These are phyloP conservation scores for Tephrocybe sp. DNA, from an alignment of 768 basidiomycete genomes.

Conservation along the genomic window DNA sequence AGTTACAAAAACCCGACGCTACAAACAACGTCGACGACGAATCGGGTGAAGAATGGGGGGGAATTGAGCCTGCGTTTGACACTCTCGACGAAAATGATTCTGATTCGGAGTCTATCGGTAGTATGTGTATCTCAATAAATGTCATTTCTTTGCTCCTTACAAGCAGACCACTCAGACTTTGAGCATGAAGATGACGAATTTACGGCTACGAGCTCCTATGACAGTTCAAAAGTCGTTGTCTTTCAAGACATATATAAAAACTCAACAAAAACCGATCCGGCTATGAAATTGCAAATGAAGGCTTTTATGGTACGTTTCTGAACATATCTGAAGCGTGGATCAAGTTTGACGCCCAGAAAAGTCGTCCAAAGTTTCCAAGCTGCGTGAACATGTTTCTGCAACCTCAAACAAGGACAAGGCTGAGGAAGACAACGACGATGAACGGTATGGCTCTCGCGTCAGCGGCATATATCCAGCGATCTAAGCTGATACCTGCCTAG, in stretches of 20 bases:
- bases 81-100: too few species aligned
- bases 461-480: too few species aligned
- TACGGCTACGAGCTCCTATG: constrained; percentile 28
- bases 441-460: constrained; percentile 36
- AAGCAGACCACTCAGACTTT: constrained; percentile 24
- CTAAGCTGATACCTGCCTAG: constrained; percentile 36
- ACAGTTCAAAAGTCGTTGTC: constrained; percentile 48
- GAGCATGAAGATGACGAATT: constrained; percentile 48
- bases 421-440: constrained; percentile 49
- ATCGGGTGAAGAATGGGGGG: too few species aligned
- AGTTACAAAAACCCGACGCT: constrained; percentile 6
- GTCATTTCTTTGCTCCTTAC: background rate
- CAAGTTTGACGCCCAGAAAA: constrained; percentile 23
- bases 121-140: background rate
- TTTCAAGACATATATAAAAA: constrained; percentile 40
- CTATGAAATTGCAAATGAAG: constrained; percentile 47
- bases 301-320: constrained; percentile 67
- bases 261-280: constrained; percentile 17
- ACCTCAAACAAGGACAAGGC: constrained; percentile 22
- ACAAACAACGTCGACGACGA: background rate
- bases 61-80: too few species aligned
- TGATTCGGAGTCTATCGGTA: constrained; percentile 11
- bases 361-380: constrained; percentile 76
- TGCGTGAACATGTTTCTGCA: constrained; percentile 37
- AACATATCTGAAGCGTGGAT: background rate